A percentile compares a stretch with the other conserved stretches of the same genome.
Evolutionary conservation across 2,329 filamentous ascomycete species (phyloP).

Genomic region (Pseudogymnoascus sp.): DNA sequence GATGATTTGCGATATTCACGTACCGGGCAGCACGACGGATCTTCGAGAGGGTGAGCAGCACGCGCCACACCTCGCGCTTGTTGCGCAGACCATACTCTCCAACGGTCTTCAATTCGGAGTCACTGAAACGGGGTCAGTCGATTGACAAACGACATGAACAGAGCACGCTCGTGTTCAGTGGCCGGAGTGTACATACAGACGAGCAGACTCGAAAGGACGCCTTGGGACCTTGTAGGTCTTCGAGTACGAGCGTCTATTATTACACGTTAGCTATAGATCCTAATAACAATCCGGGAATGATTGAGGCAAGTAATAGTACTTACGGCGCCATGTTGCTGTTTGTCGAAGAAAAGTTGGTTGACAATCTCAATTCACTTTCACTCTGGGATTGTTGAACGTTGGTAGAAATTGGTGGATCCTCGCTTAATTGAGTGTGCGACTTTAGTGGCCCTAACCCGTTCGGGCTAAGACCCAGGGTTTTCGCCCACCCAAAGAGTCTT

Average conservation of each 20-base stretch:
- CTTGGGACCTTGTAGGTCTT: conserved; percentile 99
- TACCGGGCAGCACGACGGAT: conserved; percentile 99
- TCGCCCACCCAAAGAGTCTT: conserved; percentile 4
- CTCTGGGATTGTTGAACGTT: background rate
- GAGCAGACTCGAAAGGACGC: conserved; percentile 92
- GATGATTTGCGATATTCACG: conserved; percentile 28
- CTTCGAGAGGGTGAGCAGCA: conserved; percentile 99
- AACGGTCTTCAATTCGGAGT: conserved; percentile 99
- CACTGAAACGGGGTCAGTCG: conserved; percentile 68
- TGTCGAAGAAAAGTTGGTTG: conserved; percentile 10
- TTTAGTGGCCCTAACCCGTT: conserved; percentile 12
- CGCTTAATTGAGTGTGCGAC: conserved; percentile 6
- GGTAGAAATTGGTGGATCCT: conserved; percentile 13
- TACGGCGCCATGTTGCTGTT: conserved; percentile 36
- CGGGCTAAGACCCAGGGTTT: conserved; percentile 6
- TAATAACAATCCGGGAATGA: background rate
- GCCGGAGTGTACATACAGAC: conserved; percentile 90
- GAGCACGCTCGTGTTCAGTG: conserved; percentile 99
- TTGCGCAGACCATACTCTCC: conserved; percentile 99
- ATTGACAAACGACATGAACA: conserved; percentile 80
- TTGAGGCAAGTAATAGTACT: conserved; percentile 18
- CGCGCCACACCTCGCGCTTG: conserved; percentile 99
- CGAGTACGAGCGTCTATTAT: conserved; percentile 63
- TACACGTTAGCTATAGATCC: background rate
- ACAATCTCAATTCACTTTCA: conserved; percentile 14